Conservation (phyloP, 2,329 filamentous ascomycete genomes). For the Thielaviopsis populi region DNA sequence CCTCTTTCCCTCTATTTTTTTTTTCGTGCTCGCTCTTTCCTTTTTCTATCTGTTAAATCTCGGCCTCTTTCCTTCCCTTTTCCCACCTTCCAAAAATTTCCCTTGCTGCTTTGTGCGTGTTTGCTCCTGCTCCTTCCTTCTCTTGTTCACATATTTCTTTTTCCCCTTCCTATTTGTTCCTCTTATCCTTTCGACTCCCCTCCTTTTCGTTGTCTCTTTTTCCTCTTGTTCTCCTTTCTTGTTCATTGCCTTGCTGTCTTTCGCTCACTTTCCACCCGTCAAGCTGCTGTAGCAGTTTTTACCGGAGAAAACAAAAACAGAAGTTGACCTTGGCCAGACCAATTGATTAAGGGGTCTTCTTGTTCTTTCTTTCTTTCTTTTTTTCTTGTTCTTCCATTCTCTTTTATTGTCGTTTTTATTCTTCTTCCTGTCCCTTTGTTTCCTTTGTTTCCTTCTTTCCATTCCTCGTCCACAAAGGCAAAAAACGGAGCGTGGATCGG, state of each 20-base stretch:
- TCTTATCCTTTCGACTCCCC: constrained; percentile 9
- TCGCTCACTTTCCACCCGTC: neutral
- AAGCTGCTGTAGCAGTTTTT: neutral
- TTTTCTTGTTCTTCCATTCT: constrained; percentile 3
- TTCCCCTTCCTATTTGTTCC: constrained; percentile 11
- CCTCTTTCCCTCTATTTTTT: neutral
- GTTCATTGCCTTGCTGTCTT: constrained; percentile 4
- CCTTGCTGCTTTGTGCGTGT: neutral
- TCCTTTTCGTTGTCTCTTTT: neutral
- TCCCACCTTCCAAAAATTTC: neutral
- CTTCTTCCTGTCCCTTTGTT: constrained; percentile 17
- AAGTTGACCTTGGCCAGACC: neutral
- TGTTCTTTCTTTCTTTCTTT: constrained; percentile 11
- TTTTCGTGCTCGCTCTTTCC: too few relatives aligned
- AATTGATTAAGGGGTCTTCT: neutral
- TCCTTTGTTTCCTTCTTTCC: constrained; percentile 17
- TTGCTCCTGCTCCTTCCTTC: neutral
- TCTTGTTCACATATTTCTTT: constrained; percentile 4
- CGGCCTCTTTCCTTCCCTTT: neutral
- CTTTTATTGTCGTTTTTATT: constrained; percentile 7
- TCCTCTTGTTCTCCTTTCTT: neutral
- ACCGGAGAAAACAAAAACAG: neutral
- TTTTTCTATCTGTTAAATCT: constrained; percentile 1
- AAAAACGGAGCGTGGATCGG: constrained; percentile 10
- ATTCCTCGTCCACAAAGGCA: constrained; percentile 5